phyloP scores from a whole-genome alignment of 1,284 basidiomycete genomes.

The Megacollybia platyphylla region DNA sequence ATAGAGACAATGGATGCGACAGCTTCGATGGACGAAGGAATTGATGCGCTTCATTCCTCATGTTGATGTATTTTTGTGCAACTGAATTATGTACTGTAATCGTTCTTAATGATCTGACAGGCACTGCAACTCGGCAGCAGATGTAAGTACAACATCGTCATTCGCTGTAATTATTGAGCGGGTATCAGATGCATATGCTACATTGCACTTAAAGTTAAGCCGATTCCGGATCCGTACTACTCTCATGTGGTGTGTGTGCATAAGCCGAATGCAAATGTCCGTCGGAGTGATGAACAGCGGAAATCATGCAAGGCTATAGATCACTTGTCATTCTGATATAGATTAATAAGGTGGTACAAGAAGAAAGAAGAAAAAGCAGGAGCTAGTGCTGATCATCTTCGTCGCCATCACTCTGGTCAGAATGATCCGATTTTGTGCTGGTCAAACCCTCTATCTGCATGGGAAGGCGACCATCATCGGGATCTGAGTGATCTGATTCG shows the following conservation, averaged over 20 bases:
- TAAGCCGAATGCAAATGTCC: neutral
- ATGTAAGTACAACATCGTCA: neutral
- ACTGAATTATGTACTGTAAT: too few relatives aligned
- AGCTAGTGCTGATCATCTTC: constrained; percentile 5
- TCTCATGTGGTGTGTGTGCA: neutral
- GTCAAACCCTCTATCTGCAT: constrained; percentile 56
- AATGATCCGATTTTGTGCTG: constrained; percentile 22
- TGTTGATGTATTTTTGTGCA: neutral
- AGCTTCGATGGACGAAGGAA: neutral
- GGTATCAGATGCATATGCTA: neutral
- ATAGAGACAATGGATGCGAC: constrained; percentile 13
- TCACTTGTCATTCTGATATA: neutral
- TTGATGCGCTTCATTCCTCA: neutral
- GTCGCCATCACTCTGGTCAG: constrained; percentile 18
- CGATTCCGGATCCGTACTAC: too few relatives aligned
- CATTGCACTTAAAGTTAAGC: too few relatives aligned
- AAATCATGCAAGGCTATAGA: neutral
- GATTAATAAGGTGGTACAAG: neutral
- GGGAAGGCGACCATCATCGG: constrained; percentile 22
- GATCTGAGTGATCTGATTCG: constrained; percentile 29
- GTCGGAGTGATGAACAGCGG: neutral
- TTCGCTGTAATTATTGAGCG: neutral
- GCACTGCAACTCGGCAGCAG: too few relatives aligned
- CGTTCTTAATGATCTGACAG: too few relatives aligned
- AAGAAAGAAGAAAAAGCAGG: neutral